phyloP scores from a whole-genome alignment of 768 basidiomycete genomes.

The Boletus bicolor region DNA sequence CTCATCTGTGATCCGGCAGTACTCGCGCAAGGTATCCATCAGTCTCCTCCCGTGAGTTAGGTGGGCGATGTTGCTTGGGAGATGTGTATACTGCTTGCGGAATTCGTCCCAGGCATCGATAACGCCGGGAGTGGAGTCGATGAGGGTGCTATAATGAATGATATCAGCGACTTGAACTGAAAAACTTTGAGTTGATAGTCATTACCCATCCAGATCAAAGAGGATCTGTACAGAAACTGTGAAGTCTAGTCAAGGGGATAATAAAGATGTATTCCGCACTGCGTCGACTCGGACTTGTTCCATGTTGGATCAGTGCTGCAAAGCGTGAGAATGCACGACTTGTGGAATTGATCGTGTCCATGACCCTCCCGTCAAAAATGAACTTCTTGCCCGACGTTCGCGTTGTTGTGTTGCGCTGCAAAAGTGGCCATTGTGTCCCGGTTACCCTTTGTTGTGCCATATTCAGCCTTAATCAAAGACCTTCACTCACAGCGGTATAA shows the following conservation, averaged over 20 bases:
- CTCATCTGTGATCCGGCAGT: constrained; percentile 61
- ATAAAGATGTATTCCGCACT: constrained; percentile 33
- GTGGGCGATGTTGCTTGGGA: constrained; percentile 52
- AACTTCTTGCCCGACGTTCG: neutral
- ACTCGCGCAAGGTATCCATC: constrained; percentile 69
- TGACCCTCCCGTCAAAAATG: neutral
- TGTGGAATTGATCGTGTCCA: constrained; percentile 2
- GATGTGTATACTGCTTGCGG: constrained; percentile 51
- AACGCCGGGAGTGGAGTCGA: constrained; percentile 86
- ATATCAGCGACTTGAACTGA: constrained; percentile 3
- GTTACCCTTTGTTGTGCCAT: constrained; percentile 15
- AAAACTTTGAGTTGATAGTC: neutral
- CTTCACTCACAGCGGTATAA: constrained; percentile 13
- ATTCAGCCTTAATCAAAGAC: neutral
- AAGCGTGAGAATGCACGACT: neutral
- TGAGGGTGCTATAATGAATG: constrained; percentile 50
- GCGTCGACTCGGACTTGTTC: constrained; percentile 45
- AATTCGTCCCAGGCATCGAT: constrained; percentile 73
- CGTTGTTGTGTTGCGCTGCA: constrained; percentile 17
- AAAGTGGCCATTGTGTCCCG: constrained; percentile 5
- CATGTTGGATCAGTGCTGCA: constrained; percentile 2
- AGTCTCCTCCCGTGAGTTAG: constrained; percentile 75
- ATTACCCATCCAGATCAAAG: constrained; percentile 71
- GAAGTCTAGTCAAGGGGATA: neutral
- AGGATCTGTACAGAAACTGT: constrained; percentile 44